Evolutionary conservation across 177 flowering plant species (phyloP).

Genomic region (Telopea speciosissima): DNA sequence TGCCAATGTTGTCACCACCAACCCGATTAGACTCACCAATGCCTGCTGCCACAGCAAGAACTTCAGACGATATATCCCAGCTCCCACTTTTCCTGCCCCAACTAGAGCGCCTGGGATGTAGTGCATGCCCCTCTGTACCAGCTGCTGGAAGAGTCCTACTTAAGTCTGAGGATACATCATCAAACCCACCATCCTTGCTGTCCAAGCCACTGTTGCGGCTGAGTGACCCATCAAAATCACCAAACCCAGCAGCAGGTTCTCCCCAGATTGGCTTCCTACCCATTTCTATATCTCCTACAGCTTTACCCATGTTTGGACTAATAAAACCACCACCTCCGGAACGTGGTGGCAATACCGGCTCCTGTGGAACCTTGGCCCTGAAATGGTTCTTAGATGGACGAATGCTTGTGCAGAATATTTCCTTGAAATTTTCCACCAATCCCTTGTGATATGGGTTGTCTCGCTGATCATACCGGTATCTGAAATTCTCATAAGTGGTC

Average conservation of each 20-base stretch:
- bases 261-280: slow-evolving; percentile 83
- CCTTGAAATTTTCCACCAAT: slow-evolving; percentile 57
- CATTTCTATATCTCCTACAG: slow-evolving; percentile 76
- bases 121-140: slow-evolving; percentile 39
- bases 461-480: slow-evolving; percentile 72
- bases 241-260: slow-evolving; percentile 37
- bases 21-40: slow-evolving; percentile 46
- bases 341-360: slow-evolving; percentile 45
- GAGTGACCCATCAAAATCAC: slow-evolving; percentile 42
- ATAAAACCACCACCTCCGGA: slow-evolving; percentile 59
- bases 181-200: slow-evolving; percentile 44
- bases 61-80: slow-evolving; percentile 94
- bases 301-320: slow-evolving; percentile 82
- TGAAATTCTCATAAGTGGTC: slow-evolving; percentile 95
- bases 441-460: slow-evolving; percentile 86
- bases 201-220: slow-evolving; percentile 34
- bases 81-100: slow-evolving; percentile 92
- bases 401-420: slow-evolving; percentile 57
- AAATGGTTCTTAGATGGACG: slow-evolving; percentile 73
- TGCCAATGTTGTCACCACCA: slow-evolving; percentile 38
- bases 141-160: slow-evolving; percentile 41
- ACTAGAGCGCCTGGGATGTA: slow-evolving; percentile 73
- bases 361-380: slow-evolving; percentile 58
- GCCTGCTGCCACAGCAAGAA: slow-evolving; percentile 66
- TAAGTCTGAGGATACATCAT: slow-evolving; percentile 50